Base-by-base conservation (phyloP, 805 yeast genomes). In the Torulaspora quercuum region DNA sequence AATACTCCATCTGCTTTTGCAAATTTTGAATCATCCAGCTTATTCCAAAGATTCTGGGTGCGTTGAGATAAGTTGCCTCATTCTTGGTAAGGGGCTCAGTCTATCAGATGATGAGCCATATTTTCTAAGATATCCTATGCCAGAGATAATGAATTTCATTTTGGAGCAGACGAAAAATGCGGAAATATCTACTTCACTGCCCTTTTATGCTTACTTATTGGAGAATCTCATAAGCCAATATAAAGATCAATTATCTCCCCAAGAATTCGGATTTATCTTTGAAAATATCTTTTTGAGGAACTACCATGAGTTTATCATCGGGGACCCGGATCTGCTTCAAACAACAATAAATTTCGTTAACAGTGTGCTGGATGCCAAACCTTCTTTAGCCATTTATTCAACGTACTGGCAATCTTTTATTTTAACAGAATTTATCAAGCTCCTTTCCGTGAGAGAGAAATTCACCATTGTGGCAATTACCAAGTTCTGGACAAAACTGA, bases 291-390 rank as follows among this genome's bases (percentile, higher is more conserved):
- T 76, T 35, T 41, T 68, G 3, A 47, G 55, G 2, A 63, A 61
- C 25, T 45, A 58, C 29, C 43, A 67, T 7, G 50, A 46, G 2
- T 32, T 63, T 1, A 59, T 79, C 5, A 58, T 61, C 4, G 45
- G 55, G 2, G 89, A 82, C 52, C 80, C 84, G 0, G 89, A 82
- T 50, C 48, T 77, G 24, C 48, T 75, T 10, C 79, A 77, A 46
- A 53, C 73, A 1, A 59, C 75, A 7, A 57, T 79, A 10, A 70
- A 68, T n/a, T 57, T 81, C 24, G 68, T 78, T 31, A 61, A 74
- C 6, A 63, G 76, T 0, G 55, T 78, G 1, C 39, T 79, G 10
- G 75, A 72, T 10, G 61, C 61, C 13, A 67, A 58, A 40, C 86
- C 86, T 1, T 52, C 67, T 0, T 60, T 76, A 22, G 51, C 78